These are phyloP conservation scores for Arthroderma sp. DNA, from an alignment of 2,329 filamentous ascomycete genomes.

Conservation along the genomic window DNA sequence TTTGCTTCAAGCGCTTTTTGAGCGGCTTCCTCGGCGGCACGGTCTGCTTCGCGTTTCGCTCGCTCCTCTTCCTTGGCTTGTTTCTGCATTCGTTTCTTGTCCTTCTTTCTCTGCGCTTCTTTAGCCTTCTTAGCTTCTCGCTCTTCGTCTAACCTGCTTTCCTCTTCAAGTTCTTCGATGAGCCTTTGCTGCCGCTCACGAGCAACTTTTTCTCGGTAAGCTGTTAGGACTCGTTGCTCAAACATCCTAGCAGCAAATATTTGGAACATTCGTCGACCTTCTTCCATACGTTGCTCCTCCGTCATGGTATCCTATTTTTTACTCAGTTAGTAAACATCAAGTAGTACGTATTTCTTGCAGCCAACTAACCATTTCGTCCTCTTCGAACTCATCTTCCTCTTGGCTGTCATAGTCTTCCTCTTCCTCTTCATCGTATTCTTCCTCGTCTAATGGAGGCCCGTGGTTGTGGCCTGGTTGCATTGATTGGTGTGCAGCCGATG, in stretches of 20 bases:
- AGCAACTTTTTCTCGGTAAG: constrained; percentile 96
- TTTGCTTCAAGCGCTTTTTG: constrained; percentile 62
- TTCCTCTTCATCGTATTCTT: constrained; percentile 61
- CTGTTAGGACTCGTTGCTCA: constrained; percentile 87
- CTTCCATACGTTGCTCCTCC: constrained; percentile 97
- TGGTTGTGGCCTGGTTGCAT: constrained; percentile 62
- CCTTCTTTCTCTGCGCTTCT: constrained; percentile 89
- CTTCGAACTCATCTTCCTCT: constrained; percentile 52
- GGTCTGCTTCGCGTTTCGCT: constrained; percentile 74
- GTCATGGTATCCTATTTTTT: constrained; percentile 74
- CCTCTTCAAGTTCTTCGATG: constrained; percentile 80
- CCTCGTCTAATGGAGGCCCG: constrained; percentile 58
- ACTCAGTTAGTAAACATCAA: constrained; percentile 12
- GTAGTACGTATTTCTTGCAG: constrained; percentile 3
- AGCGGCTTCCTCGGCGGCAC: constrained; percentile 72
- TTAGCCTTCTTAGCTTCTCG: constrained; percentile 86
- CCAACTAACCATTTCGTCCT: constrained; percentile 48
- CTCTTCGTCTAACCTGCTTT: constrained; percentile 60
- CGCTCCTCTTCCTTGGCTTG: constrained; percentile 83
- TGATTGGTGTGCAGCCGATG: constrained; percentile 43
- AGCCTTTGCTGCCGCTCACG: constrained; percentile 83
- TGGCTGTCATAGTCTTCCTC: constrained; percentile 56
- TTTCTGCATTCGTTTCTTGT: constrained; percentile 82
- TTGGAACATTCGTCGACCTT: constrained; percentile 96
- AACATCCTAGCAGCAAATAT: constrained; percentile 99